Percentiles rank a stretch among this genome's conserved stretches.
Conservation (phyloP, 345 rosid genomes). For the Heritiera littoralis region DNA sequence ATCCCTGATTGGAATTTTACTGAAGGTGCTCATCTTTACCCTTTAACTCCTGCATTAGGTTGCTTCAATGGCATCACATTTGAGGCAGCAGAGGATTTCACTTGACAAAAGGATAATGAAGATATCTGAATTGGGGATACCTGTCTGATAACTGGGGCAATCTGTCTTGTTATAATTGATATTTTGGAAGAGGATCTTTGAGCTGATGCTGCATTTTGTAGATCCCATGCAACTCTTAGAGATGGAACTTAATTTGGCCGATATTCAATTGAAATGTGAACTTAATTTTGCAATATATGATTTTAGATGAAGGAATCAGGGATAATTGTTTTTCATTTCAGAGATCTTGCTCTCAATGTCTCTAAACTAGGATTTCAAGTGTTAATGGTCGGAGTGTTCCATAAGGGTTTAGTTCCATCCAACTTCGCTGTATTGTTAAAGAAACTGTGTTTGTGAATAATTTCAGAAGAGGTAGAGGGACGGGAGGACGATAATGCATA, state of each 20-base stretch:
- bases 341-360: too few relatives aligned
- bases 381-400: too few relatives aligned
- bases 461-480: too few relatives aligned
- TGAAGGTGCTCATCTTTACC: background rate
- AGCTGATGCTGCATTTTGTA: background rate
- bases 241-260: background rate
- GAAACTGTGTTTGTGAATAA: too few relatives aligned
- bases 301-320: too few relatives aligned
- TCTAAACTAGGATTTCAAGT: too few relatives aligned
- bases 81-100: conserved; percentile 58
- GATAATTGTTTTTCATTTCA: too few relatives aligned
- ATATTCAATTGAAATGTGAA: background rate
- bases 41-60: conserved; percentile 41
- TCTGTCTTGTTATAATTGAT: background rate
- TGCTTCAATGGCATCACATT: conserved; percentile 71
- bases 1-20: background rate
- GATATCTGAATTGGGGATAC: conserved; percentile 81
- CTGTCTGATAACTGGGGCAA: conserved; percentile 38
- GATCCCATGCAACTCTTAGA: background rate
- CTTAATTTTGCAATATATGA: too few relatives aligned
- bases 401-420: too few relatives aligned
- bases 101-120: conserved; percentile 70
- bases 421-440: too few relatives aligned
- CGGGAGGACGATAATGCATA: too few relatives aligned
- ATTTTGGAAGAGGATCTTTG: background rate